Base-by-base conservation (phyloP, 2,329 filamentous ascomycete genomes). In the Aureobasidium melanogenum region DNA sequence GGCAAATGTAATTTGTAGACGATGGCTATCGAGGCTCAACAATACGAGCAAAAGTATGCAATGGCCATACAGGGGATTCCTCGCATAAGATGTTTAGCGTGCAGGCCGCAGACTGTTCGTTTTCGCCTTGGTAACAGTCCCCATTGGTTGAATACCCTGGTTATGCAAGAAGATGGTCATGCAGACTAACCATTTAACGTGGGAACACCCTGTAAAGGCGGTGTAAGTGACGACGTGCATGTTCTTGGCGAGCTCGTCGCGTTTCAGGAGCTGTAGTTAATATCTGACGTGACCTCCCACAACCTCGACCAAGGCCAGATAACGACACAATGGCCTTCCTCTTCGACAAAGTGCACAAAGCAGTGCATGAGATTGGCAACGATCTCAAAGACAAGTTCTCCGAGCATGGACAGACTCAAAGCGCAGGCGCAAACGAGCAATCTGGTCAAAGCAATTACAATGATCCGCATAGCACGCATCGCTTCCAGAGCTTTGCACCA, bases 401-500 rank as follows among this genome's bases (percentile, higher is more conserved):
- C 51, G 56, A 63, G 8, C 73, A 80, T 41, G 44, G 44, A 22
- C 43, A 50, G 34, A 44, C 34, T 9, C 43, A 59, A 24, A 15
- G 14, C n/a, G 28, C n/a, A 36, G 77, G 72, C 28, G 74, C 75
- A 46, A 62, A 62, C n/a, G 73, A 80, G 43, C 74, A 74, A n/a
- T 76, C 81, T 66, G 77, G 70, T 1, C 74, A 73, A 66, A 75
- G 69, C 60, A 71, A 69, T 44, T 68, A 68, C 51, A 69, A 65
- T 17, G 73, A 78, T 63, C 70, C 73, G 57, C 73, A 73, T 60
- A 75, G 80, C 38, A 69, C 80, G 63, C 76, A 84, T 65, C 77
- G 82, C 59, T 84, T 80, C 68, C 74, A 78, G 52, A 83, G 80
- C 63, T 96, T 96, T 76, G 88, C 88, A 1, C 85, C 88, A 0